These are phyloP conservation scores for Gyromitra esculenta DNA, from an alignment of 2,329 filamentous ascomycete species.

Conservation along the genomic window DNA sequence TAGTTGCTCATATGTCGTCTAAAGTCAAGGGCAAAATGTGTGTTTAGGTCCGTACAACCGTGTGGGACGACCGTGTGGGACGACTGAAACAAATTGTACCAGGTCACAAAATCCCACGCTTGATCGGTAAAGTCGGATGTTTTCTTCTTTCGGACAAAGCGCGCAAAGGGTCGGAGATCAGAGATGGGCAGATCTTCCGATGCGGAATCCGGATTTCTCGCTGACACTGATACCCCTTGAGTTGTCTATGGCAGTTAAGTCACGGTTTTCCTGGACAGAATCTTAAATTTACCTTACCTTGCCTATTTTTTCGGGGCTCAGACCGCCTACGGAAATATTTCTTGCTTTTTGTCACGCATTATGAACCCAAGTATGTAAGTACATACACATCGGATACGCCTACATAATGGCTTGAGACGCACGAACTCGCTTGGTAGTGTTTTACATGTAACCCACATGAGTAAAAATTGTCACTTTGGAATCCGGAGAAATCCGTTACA, in stretches of 20 bases:
- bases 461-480: constrained; percentile 35
- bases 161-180: constrained; percentile 47
- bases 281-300: not conserved
- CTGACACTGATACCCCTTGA: constrained; percentile 14
- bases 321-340: constrained; percentile 20
- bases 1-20: constrained; percentile 33
- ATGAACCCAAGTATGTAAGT: constrained; percentile 13
- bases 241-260: constrained; percentile 6
- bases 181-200: constrained; percentile 44
- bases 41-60: constrained; percentile 21
- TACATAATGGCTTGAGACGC: not conserved
- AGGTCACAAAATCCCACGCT: constrained; percentile 46
- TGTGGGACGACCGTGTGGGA: constrained; percentile 6
- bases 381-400: constrained; percentile 14
- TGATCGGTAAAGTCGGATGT: constrained; percentile 48
- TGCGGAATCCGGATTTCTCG: constrained; percentile 36
- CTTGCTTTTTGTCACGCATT: constrained; percentile 39
- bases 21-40: constrained; percentile 19
- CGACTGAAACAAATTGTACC: constrained; percentile 19
- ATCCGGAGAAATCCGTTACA: constrained; percentile 34
- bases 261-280: constrained; percentile 17
- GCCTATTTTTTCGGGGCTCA: constrained; percentile 19
- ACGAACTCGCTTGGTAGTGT: constrained; percentile 19
- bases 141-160: constrained; percentile 43
- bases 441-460: constrained; percentile 35